Evolutionary conservation across 345 rosid genomes (phyloP), one percentile per base, ranked within the genome.

Genomic region (Eucalyptus caleyi): DNA sequence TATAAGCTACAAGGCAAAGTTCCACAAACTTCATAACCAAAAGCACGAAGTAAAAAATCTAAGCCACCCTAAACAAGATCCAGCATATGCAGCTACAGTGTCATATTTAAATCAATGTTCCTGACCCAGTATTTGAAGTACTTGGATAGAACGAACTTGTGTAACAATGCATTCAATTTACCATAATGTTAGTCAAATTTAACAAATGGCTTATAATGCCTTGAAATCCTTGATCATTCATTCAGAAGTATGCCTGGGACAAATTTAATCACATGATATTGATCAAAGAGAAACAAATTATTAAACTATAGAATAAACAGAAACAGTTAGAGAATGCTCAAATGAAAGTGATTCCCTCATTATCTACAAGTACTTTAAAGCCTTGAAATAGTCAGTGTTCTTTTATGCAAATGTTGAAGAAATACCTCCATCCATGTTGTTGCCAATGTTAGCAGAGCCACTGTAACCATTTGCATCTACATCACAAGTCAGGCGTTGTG

Each of bases 341-440:
- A 37, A 37, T 77, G 83, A 37, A 77, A 37, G 45, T 21, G 47
- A 26, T 77, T 77, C 45, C 47, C 47, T 77, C 27, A 77, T 77
- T 37, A 77, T 77, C 83, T 77, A 37, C 45, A 6, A 77, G 27
- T 10, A 77, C 47, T 77, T 77, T 37, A 40, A 72, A 77, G 47
- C 83, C 45, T 72, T 77, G 47, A 77, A 21, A 77, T 37, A 37
- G 82, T 19, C 26, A 11, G 15, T 37, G 83, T 77, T 77, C 83
- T 77, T 77, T 77, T 83, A 88, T 9, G n/a, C 88, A 44, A 65
- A 15, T 37, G 27, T 77, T 6, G 5, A 77, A 37, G 42, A 77
- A 21, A 77, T 94, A 97, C 99, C 97, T 89, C 93, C 96, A 86
- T 92, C 95, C 88, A 86, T 90, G 89, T 93, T 40, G 88, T 91